A percentile compares a stretch with the other conserved stretches of the same genome.
These are phyloP conservation scores for Piper betle DNA, from an alignment of 164 flowering plant genomes.

Conservation along the genomic window DNA sequence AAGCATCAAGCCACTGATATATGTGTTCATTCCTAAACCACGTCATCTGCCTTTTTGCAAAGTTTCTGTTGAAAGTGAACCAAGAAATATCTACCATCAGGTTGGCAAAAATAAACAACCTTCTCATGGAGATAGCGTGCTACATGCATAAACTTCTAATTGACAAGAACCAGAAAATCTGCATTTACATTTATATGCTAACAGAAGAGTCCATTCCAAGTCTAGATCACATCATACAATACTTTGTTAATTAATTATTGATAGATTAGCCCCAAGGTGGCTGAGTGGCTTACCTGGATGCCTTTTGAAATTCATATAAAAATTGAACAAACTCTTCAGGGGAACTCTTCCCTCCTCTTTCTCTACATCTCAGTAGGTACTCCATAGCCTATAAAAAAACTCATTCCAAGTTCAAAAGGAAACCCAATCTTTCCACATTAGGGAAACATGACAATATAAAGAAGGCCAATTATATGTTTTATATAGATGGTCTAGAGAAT, in stretches of 20 bases:
- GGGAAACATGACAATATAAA: background rate
- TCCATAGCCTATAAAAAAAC: constrained; percentile 68
- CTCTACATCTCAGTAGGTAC: constrained; percentile 45
- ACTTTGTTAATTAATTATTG: background rate
- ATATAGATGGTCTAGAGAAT: background rate
- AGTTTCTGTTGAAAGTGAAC: constrained; percentile 42
- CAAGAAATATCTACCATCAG: background rate
- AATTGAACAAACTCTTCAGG: constrained; percentile 50
- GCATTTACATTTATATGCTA: too few species aligned
- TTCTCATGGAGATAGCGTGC: too few species aligned
- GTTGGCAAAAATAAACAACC: too few species aligned
- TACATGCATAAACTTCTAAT: too few species aligned
- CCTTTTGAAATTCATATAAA: constrained; percentile 72
- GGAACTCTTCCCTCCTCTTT: constrained; percentile 62
- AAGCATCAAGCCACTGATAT: constrained; percentile 94
- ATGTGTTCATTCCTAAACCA: constrained; percentile 91
- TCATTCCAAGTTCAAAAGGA: background rate
- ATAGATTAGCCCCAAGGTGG: background rate
- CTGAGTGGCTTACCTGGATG: constrained; percentile 47
- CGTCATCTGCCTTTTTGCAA: constrained; percentile 93
- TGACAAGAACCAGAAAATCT: too few species aligned
- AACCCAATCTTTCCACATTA: background rate
- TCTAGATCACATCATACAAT: background rate
- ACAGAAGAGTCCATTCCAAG: background rate
- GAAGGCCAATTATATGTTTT: background rate